phyloP scores from a whole-genome alignment of 2,329 filamentous ascomycete species.

The Lachnellula hyalina region DNA sequence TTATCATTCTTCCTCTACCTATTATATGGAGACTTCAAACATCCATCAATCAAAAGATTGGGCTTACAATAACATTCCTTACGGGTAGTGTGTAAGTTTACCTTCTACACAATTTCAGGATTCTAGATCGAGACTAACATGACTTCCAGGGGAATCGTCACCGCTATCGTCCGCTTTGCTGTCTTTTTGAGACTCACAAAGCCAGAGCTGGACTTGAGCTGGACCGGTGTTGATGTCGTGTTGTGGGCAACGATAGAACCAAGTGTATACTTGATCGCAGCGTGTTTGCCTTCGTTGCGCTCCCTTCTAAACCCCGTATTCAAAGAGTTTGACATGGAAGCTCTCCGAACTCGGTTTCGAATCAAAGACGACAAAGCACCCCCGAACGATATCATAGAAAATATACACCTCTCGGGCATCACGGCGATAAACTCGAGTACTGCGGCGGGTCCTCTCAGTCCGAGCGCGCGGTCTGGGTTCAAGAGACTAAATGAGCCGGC shows the following conservation, averaged over 20 bases:
- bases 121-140: not conserved
- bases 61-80: slow-evolving; percentile 2
- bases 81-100: slow-evolving; percentile 14
- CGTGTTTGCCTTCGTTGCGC: slow-evolving; percentile 19
- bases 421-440: too few relatives aligned
- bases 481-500: not conserved
- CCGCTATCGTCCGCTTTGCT: slow-evolving; percentile 1
- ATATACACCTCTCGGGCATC: too few relatives aligned
- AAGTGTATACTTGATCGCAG: slow-evolving; percentile 19
- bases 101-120: not conserved
- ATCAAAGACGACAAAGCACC: too few relatives aligned
- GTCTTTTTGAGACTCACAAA: not conserved
- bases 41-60: not conserved
- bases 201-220: slow-evolving; percentile 1
- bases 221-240: slow-evolving; percentile 13
- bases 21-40: slow-evolving; percentile 6
- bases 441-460: not conserved
- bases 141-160: not conserved
- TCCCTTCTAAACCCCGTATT: slow-evolving; percentile 15
- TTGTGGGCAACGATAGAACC: slow-evolving; percentile 24
- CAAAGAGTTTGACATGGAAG: not conserved
- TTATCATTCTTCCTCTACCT: slow-evolving; percentile 5
- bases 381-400: too few relatives aligned
- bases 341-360: too few relatives aligned
- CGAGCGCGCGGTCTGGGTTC: not conserved